Percentiles rank a stretch among this genome's conserved stretches.
Evolutionary conservation across 805 yeast genomes (phyloP).

Genomic region (Starmerella floris): DNA sequence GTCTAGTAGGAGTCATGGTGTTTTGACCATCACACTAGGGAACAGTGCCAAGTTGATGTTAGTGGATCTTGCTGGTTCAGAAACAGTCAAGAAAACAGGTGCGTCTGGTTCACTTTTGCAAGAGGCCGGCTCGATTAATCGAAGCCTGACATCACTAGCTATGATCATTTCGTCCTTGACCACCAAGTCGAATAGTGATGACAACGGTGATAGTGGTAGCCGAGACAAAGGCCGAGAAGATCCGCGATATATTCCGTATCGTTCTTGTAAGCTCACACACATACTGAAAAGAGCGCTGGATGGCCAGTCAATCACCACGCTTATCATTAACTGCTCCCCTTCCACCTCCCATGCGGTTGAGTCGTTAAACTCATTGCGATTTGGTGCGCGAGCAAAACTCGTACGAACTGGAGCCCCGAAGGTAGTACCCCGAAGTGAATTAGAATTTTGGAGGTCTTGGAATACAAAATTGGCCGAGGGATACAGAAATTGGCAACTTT

Average conservation of each 20-base stretch:
- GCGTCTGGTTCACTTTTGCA: conserved; percentile 60
- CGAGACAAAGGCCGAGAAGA: background rate
- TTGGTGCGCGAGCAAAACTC: conserved; percentile 52
- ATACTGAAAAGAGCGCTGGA: conserved; percentile 66
- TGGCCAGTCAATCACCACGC: conserved; percentile 62
- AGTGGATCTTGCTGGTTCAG: conserved; percentile 81
- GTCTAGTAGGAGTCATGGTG: conserved; percentile 69
- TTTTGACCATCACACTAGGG: conserved; percentile 48
- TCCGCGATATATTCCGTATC: conserved; percentile 48
- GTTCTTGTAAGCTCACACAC: conserved; percentile 66
- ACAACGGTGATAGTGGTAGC: background rate
- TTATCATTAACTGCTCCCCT: conserved; percentile 63
- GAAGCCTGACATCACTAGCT: conserved; percentile 62
- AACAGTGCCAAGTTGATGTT: conserved; percentile 42
- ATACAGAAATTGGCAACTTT: background rate
- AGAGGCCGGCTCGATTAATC: conserved; percentile 72
- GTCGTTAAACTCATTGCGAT: conserved; percentile 57
- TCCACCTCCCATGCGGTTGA: conserved; percentile 43
- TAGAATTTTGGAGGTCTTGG: background rate
- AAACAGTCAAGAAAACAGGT: conserved; percentile 61
- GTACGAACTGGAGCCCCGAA: background rate
- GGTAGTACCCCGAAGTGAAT: background rate
- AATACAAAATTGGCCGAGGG: background rate
- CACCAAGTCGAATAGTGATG: background rate
- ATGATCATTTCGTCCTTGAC: conserved; percentile 57